These are phyloP conservation scores for Candida freyschussii DNA, from an alignment of 1,139 yeast species.

Conservation along the genomic window DNA sequence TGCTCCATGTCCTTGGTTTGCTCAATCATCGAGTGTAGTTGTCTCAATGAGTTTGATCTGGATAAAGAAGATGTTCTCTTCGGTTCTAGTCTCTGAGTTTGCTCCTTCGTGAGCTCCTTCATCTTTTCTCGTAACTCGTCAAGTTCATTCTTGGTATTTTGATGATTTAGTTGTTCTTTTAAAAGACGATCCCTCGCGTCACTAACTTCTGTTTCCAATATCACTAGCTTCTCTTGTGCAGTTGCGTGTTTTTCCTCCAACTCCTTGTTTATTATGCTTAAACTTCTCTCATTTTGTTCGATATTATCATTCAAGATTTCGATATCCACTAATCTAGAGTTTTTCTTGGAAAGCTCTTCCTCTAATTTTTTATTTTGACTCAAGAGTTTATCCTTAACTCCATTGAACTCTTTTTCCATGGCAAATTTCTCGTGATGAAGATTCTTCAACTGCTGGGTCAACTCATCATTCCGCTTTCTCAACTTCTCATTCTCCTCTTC, in stretches of 20 bases:
- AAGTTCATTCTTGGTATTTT: conserved; percentile 24
- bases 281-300: conserved; percentile 27
- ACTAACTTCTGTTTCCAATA: conserved; percentile 24
- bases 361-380: conserved; percentile 15
- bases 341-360: conserved; percentile 21
- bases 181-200: conserved; percentile 19
- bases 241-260: conserved; percentile 20
- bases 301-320: conserved; percentile 28
- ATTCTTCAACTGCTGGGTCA: conserved; percentile 17
- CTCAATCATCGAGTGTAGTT: conserved; percentile 26
- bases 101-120: conserved; percentile 8
- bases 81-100: background rate
- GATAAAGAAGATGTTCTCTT: conserved; percentile 12
- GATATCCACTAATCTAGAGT: conserved; percentile 24
- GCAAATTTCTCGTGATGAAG: conserved; percentile 12
- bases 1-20: conserved; percentile 27
- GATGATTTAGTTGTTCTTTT: conserved; percentile 24
- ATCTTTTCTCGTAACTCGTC: conserved; percentile 16
- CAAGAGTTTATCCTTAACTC: conserved; percentile 9
- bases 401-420: conserved; percentile 15
- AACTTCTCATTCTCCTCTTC: conserved; percentile 23
- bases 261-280: conserved; percentile 21
- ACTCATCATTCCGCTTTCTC: conserved; percentile 12
- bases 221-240: conserved; percentile 22
- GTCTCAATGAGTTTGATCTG: conserved; percentile 26